Percentiles rank a stretch among this genome's conserved stretches.
These are phyloP conservation scores for Talaromyces albobiverticillius DNA, from an alignment of 2,329 filamentous ascomycete species.

Conservation along the genomic window DNA sequence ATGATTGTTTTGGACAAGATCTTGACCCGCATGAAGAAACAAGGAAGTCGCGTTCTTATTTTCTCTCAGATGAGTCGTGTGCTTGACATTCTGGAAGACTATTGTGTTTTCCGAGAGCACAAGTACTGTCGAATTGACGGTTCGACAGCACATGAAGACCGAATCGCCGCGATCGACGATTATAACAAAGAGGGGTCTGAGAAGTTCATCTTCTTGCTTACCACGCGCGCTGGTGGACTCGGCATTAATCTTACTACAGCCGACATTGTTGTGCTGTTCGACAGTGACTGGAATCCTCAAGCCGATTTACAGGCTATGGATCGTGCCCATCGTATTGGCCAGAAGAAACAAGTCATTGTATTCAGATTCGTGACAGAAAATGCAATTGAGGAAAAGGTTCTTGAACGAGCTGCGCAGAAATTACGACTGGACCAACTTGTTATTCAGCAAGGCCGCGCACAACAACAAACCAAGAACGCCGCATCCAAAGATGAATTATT, in stretches of 20 bases:
- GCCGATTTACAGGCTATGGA: slow-evolving; percentile 99
- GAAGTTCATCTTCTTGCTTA: slow-evolving; percentile 94
- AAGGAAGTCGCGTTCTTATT: slow-evolving; percentile 94
- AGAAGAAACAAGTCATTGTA: slow-evolving; percentile 96
- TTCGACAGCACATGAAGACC: slow-evolving; percentile 93
- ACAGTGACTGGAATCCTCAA: slow-evolving; percentile 98
- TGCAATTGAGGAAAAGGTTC: slow-evolving; percentile 96
- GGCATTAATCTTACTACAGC: slow-evolving; percentile 95
- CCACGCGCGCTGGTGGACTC: slow-evolving; percentile 89
- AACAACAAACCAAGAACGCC: slow-evolving; percentile 83
- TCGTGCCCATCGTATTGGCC: slow-evolving; percentile 94
- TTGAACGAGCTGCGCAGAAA: slow-evolving; percentile 95
- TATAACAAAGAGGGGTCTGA: slow-evolving; percentile 96
- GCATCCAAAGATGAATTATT: slow-evolving; percentile 95
- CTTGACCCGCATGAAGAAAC: slow-evolving; percentile 73
- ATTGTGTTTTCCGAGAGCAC: slow-evolving; percentile 92
- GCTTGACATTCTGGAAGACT: slow-evolving; percentile 94
- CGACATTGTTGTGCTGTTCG: slow-evolving; percentile 93
- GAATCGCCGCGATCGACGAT: slow-evolving; percentile 94
- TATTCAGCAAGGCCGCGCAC: slow-evolving; percentile 93
- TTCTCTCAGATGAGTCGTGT: slow-evolving; percentile 99
- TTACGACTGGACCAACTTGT: slow-evolving; percentile 93
- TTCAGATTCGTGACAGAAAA: slow-evolving; percentile 98
- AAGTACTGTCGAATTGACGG: slow-evolving; percentile 98
- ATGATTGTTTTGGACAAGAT: slow-evolving; percentile 97